These are phyloP conservation scores for Angophora floribunda DNA, from an alignment of 345 rosid genomes.

Conservation along the genomic window DNA sequence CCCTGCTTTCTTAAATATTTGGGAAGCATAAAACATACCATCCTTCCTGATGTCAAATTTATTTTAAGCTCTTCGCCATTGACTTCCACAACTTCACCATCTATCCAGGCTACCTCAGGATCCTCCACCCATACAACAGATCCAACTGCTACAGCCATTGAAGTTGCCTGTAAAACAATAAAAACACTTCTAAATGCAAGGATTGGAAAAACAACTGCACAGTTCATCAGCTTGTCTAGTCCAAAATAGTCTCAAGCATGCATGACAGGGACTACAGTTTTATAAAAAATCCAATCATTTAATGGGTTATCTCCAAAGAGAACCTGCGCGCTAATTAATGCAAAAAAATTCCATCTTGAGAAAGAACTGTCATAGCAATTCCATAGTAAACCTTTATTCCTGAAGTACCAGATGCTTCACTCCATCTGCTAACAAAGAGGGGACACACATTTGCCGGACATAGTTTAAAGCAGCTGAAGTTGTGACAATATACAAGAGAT, in stretches of 20 bases:
- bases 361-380: not conserved
- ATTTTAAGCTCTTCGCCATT: constrained; percentile 49
- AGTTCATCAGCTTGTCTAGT: not conserved
- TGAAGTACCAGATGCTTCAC: not conserved
- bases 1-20: not conserved
- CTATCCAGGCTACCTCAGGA: constrained; percentile 74
- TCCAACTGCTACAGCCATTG: constrained; percentile 28
- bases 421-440: not conserved
- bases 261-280: not conserved
- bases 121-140: constrained; percentile 90
- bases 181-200: not conserved
- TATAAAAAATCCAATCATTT: not conserved
- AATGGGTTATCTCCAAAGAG: not conserved
- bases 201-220: not conserved
- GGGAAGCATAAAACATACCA: constrained; percentile 23
- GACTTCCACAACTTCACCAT: constrained; percentile 69
- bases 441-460: not conserved
- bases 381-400: not conserved
- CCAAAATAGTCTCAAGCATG: not conserved
- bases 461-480: not conserved
- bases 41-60: constrained; percentile 50
- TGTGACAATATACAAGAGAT: not conserved
- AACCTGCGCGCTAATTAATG: not conserved
- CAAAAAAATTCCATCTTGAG: not conserved
- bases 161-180: not conserved